These are phyloP conservation scores for Aureobasidium subglaciale DNA, from an alignment of 2,329 filamentous ascomycete genomes.

Conservation along the genomic window DNA sequence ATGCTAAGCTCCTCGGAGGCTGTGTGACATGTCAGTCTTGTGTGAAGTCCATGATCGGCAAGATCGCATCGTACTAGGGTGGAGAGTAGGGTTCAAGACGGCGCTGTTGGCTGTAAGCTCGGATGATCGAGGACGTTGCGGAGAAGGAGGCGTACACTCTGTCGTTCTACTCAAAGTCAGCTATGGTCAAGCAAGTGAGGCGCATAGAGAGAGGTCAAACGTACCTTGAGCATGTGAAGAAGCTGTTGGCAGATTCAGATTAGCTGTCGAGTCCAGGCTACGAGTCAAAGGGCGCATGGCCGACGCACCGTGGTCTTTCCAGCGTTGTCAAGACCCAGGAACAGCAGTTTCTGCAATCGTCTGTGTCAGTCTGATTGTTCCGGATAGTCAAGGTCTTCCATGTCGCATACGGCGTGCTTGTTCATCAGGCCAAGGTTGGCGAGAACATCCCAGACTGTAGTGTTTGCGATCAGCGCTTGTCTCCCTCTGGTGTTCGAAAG, in stretches of 20 bases:
- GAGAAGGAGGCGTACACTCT: conserved; percentile 47
- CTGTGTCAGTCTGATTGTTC: background rate
- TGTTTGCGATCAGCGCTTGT: conserved; percentile 11
- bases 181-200: background rate
- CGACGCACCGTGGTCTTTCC: conserved; percentile 69
- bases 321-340: conserved; percentile 88
- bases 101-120: conserved; percentile 38
- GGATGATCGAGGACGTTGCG: background rate
- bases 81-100: conserved; percentile 81
- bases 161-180: conserved; percentile 56
- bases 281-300: background rate
- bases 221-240: conserved; percentile 89
- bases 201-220: conserved; percentile 25
- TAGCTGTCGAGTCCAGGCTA: background rate
- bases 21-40: conserved; percentile 29
- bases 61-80: conserved; percentile 63
- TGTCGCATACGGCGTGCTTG: conserved; percentile 62
- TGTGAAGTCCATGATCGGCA: background rate
- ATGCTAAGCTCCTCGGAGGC: conserved; percentile 89
- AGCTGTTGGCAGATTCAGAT: conserved; percentile 36
- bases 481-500: conserved; percentile 16
- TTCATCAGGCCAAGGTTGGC: conserved; percentile 82
- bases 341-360: conserved; percentile 61
- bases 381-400: background rate
- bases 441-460: conserved; percentile 77